Evolutionary conservation across 2,329 filamentous ascomycete genomes (phyloP), one percentile per base, ranked within the genome.

Genomic region (Metarhizium rileyi): DNA sequence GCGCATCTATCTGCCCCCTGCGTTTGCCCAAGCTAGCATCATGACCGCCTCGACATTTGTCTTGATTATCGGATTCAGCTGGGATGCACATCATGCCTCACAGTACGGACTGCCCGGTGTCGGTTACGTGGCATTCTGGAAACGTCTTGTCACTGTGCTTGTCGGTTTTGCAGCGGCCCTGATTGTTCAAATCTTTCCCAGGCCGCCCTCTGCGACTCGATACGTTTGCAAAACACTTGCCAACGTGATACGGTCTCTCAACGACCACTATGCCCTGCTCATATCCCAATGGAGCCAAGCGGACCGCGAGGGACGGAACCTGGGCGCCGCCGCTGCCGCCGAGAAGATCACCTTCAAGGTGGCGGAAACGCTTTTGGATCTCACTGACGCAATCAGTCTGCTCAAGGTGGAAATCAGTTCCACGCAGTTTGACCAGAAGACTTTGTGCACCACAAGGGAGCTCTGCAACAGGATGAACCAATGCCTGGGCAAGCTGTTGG

Each of bases 41-140:
- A 64, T 70, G 60, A 52, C 52, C 0, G 62, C 56, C 0, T 61
- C 64, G 0, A 76, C 73, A 0, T 72, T 70, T 47, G 56, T 64
- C 3, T 59, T 76, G 4, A 61, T 74, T 2, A 49, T 76, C 14
- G 72, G 70, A 2, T 76, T 72, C 56, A 75, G 73, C 48, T 76
- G 63, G 56, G 70, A 71, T 27, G 59, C 71, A 43, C 59, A 65
- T 5, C 72, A 75, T 44, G 64, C 69, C 2, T 56, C 56, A 0
- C 56, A 66, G 9, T 75, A 75, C 27, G 73, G 73, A 1, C 64
- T 70, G 16, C 73, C 73, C 0, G 73, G 73, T 0, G 57, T 63
- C 23, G 74, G 73, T 1, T 76, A 76, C 30, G 61, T 53, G 42
- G 67, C 73, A 5, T 77, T 77, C 53, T 77, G 72, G 69, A 69